Base-by-base conservation (phyloP, 495 filamentous ascomycete genomes). In the Talaromyces adpressus region DNA sequence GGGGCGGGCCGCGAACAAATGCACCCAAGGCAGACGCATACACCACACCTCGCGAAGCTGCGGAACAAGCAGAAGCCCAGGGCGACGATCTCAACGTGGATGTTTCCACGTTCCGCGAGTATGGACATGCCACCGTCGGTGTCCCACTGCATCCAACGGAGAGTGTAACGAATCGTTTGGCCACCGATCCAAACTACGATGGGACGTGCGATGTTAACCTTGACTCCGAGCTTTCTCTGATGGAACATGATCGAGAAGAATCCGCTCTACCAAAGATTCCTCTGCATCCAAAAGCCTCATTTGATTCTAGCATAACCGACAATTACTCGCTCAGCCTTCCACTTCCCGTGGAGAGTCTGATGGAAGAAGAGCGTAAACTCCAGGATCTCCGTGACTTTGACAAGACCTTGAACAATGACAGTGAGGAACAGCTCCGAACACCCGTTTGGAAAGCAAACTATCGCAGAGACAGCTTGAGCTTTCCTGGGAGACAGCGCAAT, bases 1-100 rank as follows among this genome's bases (percentile, higher is more conserved):
- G 94, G 94, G 94, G 94, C 66, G 94, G 94, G 4, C 94, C 94
- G 22, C 85, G 94, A 65, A 92, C 92, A 0, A 94, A 98, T 74
- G 93, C 94, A 30, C 92, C 91, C 41, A 79, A 87, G 61, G 94
- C 94, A 1, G 91, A 95, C 71, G 75, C 81, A 9, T 69, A 86
- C 59, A 97, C 90, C 3, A 91, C 91, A 4, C 87, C 91, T 0
- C 90, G 89, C 67, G 84, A 95, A 75, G 93, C 87, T 6, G 90
- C 93, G 36, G 91, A 92, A 66, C 81, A 88, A 63, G 93, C 94
- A 3, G 85, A 86, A 66, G 85, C 84, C 23, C 80, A 83, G 2
- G 94, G 93, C 0, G 93, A 98, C 66, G 94, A 97, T 68, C 83
- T 98, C 63, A 96, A 97, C 67, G 86, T 98, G 18, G 84, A 96